A percentile compares a stretch with the other conserved stretches of the same genome.
phyloP scores from a whole-genome alignment of 805 yeast genomes.

The Metschnikowia shivogae region DNA sequence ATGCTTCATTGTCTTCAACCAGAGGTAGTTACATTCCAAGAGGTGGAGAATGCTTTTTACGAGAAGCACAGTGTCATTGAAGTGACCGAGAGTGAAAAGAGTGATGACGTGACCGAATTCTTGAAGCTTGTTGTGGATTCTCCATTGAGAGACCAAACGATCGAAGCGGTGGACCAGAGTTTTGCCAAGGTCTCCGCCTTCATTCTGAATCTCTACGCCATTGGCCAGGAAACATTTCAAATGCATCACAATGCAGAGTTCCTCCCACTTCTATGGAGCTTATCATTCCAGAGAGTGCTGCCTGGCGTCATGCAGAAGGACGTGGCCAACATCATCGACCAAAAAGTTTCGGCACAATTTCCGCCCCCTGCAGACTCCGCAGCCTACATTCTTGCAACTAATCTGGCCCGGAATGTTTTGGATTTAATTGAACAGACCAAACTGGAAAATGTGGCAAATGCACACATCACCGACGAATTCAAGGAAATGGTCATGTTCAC shows the following conservation, averaged over 20 bases:
- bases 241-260: conserved; percentile 25
- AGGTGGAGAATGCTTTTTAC: conserved; percentile 22
- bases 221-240: conserved; percentile 23
- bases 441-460: conserved; percentile 6
- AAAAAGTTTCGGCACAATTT: conserved; percentile 4
- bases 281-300: conserved; percentile 20
- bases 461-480: conserved; percentile 18
- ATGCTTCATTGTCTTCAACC: conserved; percentile 27
- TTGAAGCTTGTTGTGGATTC: conserved; percentile 35
- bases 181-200: conserved; percentile 27
- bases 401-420: conserved; percentile 28
- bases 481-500: conserved; percentile 33
- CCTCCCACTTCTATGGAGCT: conserved; percentile 33
- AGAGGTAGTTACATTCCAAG: conserved; percentile 21
- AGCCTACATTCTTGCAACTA: conserved; percentile 20
- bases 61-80: conserved; percentile 26
- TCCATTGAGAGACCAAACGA: conserved; percentile 17
- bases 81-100: conserved; percentile 17
- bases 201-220: conserved; percentile 23
- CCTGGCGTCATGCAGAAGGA: conserved; percentile 21
- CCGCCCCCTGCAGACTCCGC: conserved; percentile 5
- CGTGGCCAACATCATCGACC: conserved; percentile 22
- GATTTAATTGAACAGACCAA: conserved; percentile 24
- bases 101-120: conserved; percentile 27
- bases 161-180: conserved; percentile 17